phyloP scores from a whole-genome alignment of 2,329 filamentous ascomycete species.

The Albifimbria verrucaria region DNA sequence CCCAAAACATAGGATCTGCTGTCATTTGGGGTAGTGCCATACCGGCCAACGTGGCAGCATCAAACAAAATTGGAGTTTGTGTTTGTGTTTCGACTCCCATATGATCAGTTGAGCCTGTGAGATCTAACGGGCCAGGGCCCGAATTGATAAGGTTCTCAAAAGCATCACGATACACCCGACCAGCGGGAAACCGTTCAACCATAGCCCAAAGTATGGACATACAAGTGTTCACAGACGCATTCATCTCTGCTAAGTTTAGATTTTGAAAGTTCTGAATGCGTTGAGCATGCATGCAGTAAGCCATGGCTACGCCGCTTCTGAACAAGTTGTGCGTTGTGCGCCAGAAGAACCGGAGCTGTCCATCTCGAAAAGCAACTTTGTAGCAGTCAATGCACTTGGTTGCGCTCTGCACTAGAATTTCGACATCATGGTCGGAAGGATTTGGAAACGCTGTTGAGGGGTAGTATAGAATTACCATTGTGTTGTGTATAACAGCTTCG shows the following conservation, averaged over 20 bases:
- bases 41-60: constrained; percentile 1
- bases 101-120: not conserved
- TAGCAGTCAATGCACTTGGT: constrained; percentile 14
- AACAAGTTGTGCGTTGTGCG: constrained; percentile 22
- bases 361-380: constrained; percentile 14
- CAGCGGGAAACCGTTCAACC: constrained; percentile 22
- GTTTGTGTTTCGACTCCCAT: not conserved
- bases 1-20: constrained; percentile 10
- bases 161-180: constrained; percentile 18
- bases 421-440: constrained; percentile 9
- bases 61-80: constrained; percentile 5
- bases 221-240: constrained; percentile 14
- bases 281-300: constrained; percentile 13
- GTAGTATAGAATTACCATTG: constrained; percentile 15
- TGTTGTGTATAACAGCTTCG: constrained; percentile 13
- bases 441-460: constrained; percentile 14
- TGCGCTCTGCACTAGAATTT: constrained; percentile 13
- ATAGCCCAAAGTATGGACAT: constrained; percentile 22
- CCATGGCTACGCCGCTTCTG: constrained; percentile 14
- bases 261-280: not conserved
- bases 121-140: not conserved
- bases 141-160: constrained; percentile 17
- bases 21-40: constrained; percentile 5
- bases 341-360: constrained; percentile 23
- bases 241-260: constrained; percentile 3